Evolutionary conservation across 441 rosid genomes (phyloP), one percentile per base, ranked within the genome.

Genomic region (Breynia disticha): DNA sequence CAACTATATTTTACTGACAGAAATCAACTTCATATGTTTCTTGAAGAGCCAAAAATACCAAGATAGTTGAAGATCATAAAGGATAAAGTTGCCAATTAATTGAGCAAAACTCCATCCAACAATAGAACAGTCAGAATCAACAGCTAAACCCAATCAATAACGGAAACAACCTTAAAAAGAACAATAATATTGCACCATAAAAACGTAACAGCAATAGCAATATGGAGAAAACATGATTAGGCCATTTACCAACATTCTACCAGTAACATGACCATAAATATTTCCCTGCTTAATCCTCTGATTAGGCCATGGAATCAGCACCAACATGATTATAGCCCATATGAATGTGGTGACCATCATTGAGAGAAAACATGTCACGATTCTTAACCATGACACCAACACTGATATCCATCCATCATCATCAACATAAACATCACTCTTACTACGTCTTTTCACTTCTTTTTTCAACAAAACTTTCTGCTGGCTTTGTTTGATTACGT

Each of bases 241-340:
- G n/a, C n/a, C n/a, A n/a, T n/a, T n/a, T 55, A 80, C 83, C 75
- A 80, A 35, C 70, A 78, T 67, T 72, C 86, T 67, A 38, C 83
- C 86, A 61, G 83, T 75, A 7, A 75, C 70, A 64, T 80, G 83
- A n/a, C 86, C 83, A 50, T 73, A 79, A 56, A 77, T 51, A 58
- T 72, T 80, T 22, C 82, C 80, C 53, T 75, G 86, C 64, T 72
- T 57, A 39, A 73, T 66, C 62, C 86, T 70, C 72, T 71, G 64
- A 48, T 45, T 38, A 14, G 83, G 78, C 79, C 83, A 80, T 0
- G 83, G 86, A 46, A 78, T 41, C 57, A 80, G 70, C 56, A 70
- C 10, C 22, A 76, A 44, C 72, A 78, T 64, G 63, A 78, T 55
- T 22, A 72, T 4, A 21, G 78, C 63, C 86, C 83, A 80, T 20